Evolutionary conservation across 2,329 filamentous ascomycete genomes (phyloP).

Genomic region (Herpotrichia juniperi): DNA sequence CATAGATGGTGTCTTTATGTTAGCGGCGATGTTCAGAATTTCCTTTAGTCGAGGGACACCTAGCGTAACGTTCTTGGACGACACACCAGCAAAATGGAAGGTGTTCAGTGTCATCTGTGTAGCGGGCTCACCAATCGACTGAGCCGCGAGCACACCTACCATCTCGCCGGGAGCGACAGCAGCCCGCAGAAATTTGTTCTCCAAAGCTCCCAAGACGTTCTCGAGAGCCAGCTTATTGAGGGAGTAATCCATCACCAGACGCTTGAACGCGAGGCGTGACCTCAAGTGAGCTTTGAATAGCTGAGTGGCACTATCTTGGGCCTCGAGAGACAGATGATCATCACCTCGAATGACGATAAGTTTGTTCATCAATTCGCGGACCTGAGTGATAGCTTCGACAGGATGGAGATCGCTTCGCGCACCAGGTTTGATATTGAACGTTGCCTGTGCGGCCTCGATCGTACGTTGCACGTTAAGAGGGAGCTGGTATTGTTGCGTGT

Average conservation of each 20-base stretch:
- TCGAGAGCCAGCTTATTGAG: conserved; percentile 92
- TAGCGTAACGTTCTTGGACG: conserved; percentile 98
- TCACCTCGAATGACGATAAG: conserved; percentile 86
- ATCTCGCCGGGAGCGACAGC: conserved; percentile 94
- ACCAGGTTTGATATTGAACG: conserved; percentile 83
- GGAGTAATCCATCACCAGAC: conserved; percentile 82
- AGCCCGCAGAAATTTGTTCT: conserved; percentile 84
- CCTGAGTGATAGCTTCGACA: conserved; percentile 80
- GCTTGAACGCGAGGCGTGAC: conserved; percentile 90
- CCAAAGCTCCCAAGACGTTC: conserved; percentile 88
- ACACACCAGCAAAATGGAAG: conserved; percentile 99
- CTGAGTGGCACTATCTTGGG: conserved; percentile 85
- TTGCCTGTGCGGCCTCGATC: conserved; percentile 85
- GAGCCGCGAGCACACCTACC: conserved; percentile 96
- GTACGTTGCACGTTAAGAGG: conserved; percentile 92
- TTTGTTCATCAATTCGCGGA: conserved; percentile 75
- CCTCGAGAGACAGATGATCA: conserved; percentile 82
- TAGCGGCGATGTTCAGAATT: conserved; percentile 95
- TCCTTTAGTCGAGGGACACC: conserved; percentile 99
- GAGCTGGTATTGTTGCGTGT: conserved; percentile 85
- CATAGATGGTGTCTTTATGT: conserved; percentile 99
- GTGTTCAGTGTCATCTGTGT: conserved; percentile 99
- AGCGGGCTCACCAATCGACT: conserved; percentile 97
- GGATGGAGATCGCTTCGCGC: conserved; percentile 90
- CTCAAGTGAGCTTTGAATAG: conserved; percentile 92